Base-by-base conservation (phyloP, 768 basidiomycete genomes). In the Tylopilus sp. region DNA sequence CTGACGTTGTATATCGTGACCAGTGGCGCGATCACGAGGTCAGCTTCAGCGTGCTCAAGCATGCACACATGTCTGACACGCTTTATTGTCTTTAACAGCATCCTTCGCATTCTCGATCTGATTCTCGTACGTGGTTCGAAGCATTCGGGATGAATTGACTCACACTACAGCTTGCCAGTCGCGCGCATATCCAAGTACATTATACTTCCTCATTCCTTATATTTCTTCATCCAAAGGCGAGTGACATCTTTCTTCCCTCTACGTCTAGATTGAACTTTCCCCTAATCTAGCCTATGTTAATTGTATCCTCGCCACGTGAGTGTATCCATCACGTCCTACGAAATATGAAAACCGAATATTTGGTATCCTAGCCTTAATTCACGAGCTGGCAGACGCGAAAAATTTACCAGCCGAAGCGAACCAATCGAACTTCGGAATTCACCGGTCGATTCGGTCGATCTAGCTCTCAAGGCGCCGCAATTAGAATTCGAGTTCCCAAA, bases 161-260 rank as follows among this genome's bases (percentile, higher is more conserved):
- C 21, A 44, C 49, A 1, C 13, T 6, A 40, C 26, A 26, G 1
- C 22, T 25, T 43, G 2, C 21, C 8, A 50, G 49, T 43, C 42
- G 13, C 25, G 42, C 11, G 25, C 35, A 26, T 50, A 43, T 25
- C 41, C 42, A 18, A 8, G 38, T 7, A 10, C 13, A 6, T 17
- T 44, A 33, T 50, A 50, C 21, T 50, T 50, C 25, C 41, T 50
- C 4, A 50, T 50, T 13, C 35, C 49, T 1, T 50, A 50, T 35
- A 50, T 50, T 17, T 43, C 25, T 38, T 50, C 41, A 6, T 50
- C 49, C 33, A 50, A 50, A 38, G 49, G 49, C 44, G 22, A 10
- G 49, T 21, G 41, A 4, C 2, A 5, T 15, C 6, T 23, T 5
- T 36, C 25, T 17, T n/a, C n/a, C n/a, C 22, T 5, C 17, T 8